Evolutionary conservation across 805 yeast genomes (phyloP), one percentile per base, ranked within the genome.

Genomic region (Lipomyces anomalus): DNA sequence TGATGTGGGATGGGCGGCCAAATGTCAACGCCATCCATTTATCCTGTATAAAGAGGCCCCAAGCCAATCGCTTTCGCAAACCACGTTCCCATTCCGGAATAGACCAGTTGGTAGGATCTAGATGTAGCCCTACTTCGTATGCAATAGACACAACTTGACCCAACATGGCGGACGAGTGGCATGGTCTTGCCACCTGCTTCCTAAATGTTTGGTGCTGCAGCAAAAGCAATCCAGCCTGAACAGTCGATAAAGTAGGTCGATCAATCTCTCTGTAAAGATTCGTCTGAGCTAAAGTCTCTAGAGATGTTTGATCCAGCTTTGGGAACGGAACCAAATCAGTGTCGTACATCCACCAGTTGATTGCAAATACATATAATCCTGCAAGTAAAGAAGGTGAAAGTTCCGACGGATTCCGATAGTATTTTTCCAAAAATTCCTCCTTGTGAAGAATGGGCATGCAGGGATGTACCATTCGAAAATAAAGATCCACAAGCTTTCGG

Each of bases 71-170:
- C 56, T 86, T 76, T 42, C 98, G 72, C 40, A 90, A 67, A 4
- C 95, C 94, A 41, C 95, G 72, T 61, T 90, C 98, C 97, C 97
- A 92, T 57, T 82, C 81, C 0, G 97, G 97, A 29, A 90, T 67
- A 58, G 84, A 80, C 98, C 98, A 90, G 53, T 75, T 76, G 46
- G 82, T 79, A 58, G 97, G 89, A 60, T 89, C 90, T n/a, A 86
- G 70, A 0, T 95, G 95, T 7, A 90, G 68, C 0, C 97, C 97
- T 16, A 90, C 68, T 56, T 90, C 95, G 64, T 90, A 96, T 0
- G 96, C 81, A 17, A 89, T 65, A 0, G 95, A 83, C 4, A 86
- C 89, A 20, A 90, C 52, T 29, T 52, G 49, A 7, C 55, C 60
- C 86, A 82, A 34, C 89, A 65, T 3, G 83, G 79, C 95, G 96